Conservation (phyloP, 2,329 filamentous ascomycete genomes). For the Chaetomium strumarium region DNA sequence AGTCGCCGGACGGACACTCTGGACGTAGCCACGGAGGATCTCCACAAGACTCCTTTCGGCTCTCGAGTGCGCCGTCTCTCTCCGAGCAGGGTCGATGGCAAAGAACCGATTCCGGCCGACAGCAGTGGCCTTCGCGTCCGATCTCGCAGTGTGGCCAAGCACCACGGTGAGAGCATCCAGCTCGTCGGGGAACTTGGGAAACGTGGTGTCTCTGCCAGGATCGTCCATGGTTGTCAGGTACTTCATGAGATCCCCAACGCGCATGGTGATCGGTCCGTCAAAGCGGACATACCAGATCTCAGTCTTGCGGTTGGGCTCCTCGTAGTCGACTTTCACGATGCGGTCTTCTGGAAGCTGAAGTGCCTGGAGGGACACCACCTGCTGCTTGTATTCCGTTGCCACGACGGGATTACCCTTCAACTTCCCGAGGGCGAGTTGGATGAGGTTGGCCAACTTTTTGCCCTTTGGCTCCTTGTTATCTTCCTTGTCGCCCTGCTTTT, state of each 20-base stretch:
- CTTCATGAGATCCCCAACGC: conserved; percentile 36
- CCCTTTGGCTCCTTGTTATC: conserved; percentile 17
- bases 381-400: conserved; percentile 47
- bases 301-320: conserved; percentile 27
- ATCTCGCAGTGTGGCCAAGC: conserved; percentile 40
- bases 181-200: conserved; percentile 44
- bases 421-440: conserved; percentile 34
- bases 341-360: conserved; percentile 34
- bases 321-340: conserved; percentile 33
- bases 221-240: conserved; percentile 42
- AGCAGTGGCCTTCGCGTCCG: conserved; percentile 32
- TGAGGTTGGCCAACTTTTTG: conserved; percentile 38
- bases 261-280: conserved; percentile 33
- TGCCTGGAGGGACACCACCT: conserved; percentile 37
- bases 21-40: conserved; percentile 49
- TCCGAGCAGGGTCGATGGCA: conserved; percentile 30
- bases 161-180: conserved; percentile 50
- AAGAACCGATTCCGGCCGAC: conserved; percentile 47
- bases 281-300: conserved; percentile 40
- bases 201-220: conserved; percentile 31
- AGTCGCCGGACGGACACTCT: conserved; percentile 48
- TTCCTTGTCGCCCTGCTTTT: not conserved
- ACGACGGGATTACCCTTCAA: conserved; percentile 30
- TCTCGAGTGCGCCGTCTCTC: conserved; percentile 2
- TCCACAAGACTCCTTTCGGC: conserved; percentile 27